These are phyloP conservation scores for Chlamydomonas incerta DNA, from an alignment of 139 green algal genomes.

Conservation along the genomic window DNA sequence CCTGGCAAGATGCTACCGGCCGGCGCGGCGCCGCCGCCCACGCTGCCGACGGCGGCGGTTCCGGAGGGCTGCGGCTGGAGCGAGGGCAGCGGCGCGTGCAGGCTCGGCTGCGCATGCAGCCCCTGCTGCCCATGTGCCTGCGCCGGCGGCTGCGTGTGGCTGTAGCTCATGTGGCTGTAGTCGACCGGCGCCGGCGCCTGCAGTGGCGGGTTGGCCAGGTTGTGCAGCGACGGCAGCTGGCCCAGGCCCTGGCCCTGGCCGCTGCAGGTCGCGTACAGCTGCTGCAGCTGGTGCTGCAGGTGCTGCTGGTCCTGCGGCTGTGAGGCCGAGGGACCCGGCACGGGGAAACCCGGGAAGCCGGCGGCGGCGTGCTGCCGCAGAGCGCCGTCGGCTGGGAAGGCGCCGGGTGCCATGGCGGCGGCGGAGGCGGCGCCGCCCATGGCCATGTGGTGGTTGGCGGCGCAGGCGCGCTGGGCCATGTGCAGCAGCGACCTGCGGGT, in stretches of 20 bases:
- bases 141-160: no score
- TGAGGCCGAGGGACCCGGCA: no score
- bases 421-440: no score
- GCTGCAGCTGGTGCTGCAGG: neutral
- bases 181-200: no score
- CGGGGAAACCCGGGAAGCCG: no score
- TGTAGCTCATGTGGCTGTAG: no score
- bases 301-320: neutral
- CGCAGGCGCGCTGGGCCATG: slow-evolving; percentile 1
- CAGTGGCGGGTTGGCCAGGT: neutral
- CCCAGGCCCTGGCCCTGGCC: neutral
- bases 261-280: no score
- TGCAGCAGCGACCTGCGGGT: slow-evolving; percentile 17
- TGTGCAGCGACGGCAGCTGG: no score
- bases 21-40: neutral
- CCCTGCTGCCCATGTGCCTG: neutral
- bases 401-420: no score
- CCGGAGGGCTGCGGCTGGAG: neutral
- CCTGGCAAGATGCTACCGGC: no score
- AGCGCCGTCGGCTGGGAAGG: no score
- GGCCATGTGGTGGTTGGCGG: neutral
- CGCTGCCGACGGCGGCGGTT: neutral
- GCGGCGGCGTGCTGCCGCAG: no score
- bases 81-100: neutral
- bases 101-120: neutral